Conservation (phyloP, 805 yeast genomes). For the Metschnikowia noctiluminum region DNA sequence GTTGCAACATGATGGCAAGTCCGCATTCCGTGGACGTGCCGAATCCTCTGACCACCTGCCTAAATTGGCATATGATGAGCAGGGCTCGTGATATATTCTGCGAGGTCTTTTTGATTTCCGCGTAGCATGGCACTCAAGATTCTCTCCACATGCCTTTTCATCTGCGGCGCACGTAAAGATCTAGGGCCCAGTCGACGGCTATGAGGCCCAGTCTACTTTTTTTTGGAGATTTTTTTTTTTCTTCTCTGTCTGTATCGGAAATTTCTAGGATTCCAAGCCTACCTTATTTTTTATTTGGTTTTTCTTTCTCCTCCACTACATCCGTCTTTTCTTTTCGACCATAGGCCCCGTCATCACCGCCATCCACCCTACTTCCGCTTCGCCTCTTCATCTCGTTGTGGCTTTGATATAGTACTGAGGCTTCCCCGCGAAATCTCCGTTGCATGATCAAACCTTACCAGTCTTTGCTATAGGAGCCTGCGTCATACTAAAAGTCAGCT, state of each 20-base stretch:
- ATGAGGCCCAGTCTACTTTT: neutral
- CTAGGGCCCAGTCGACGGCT: neutral
- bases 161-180: slow-evolving; percentile 1
- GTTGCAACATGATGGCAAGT: too few relatives aligned
- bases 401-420: neutral
- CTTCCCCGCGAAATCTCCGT: slow-evolving; percentile 2
- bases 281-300: neutral
- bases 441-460: neutral
- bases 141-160: slow-evolving; percentile 3
- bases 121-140: slow-evolving; percentile 9
- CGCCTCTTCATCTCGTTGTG: neutral
- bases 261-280: neutral
- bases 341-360: neutral
- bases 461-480: neutral
- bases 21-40: neutral
- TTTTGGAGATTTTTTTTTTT: too few relatives aligned
- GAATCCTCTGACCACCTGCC: neutral
- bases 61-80: neutral
- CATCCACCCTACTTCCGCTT: neutral
- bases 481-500: neutral
- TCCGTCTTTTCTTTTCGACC: neutral
- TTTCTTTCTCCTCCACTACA: neutral
- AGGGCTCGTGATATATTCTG: slow-evolving; percentile 6
- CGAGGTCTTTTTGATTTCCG: slow-evolving; percentile 1
- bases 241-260: neutral